Conservation (phyloP, 1,284 basidiomycete genomes). For the Malassezia globosa region DNA sequence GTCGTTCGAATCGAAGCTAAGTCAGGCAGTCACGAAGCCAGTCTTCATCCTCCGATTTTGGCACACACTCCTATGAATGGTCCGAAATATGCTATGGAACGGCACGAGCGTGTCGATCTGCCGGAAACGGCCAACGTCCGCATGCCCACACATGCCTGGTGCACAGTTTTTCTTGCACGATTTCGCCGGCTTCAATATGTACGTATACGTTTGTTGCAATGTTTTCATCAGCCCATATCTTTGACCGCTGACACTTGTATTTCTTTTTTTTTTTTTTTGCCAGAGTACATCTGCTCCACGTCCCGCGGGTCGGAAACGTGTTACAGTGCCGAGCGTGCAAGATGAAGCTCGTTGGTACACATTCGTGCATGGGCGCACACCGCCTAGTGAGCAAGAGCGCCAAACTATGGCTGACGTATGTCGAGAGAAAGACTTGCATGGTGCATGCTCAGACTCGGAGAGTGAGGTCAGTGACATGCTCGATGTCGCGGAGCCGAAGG, state of each 20-base stretch:
- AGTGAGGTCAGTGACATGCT: slow-evolving; percentile 1
- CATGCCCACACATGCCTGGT: slow-evolving; percentile 6
- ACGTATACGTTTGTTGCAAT: too few relatives aligned
- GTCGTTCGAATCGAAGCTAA: too few relatives aligned
- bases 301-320: neutral
- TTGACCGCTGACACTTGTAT: too few relatives aligned
- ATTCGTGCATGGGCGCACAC: slow-evolving; percentile 8
- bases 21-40: slow-evolving; percentile 6
- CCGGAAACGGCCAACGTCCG: neutral
- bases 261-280: neutral
- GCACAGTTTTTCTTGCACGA: slow-evolving; percentile 10
- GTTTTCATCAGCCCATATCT: too few relatives aligned
- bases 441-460: neutral
- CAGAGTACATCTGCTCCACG: neutral
- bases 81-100: neutral
- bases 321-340: neutral
- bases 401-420: slow-evolving; percentile 1
- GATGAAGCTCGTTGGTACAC: slow-evolving; percentile 11
- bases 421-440: neutral
- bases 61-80: neutral
- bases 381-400: slow-evolving; percentile 3
- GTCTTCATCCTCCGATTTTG: slow-evolving; percentile 7
- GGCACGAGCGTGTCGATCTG: too few relatives aligned
- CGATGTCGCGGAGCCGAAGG: neutral
- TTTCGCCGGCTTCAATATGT: slow-evolving; percentile 13